These are phyloP conservation scores for Flaveria robusta DNA, from an alignment of 129 eudicot species.

Conservation along the genomic window DNA sequence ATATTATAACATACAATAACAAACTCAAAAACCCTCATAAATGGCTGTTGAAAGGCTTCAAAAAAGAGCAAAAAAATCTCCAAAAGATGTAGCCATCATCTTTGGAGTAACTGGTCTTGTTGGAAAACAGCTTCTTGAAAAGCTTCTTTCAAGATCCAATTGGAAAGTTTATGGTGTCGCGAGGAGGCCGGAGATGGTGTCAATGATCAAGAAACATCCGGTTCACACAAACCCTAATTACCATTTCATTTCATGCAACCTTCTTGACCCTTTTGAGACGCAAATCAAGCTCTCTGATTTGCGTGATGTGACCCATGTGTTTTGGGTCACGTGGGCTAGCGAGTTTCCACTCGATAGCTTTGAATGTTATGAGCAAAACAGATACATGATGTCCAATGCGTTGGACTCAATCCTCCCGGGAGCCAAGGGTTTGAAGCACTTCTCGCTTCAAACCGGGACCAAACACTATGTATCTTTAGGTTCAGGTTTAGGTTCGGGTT, in stretches of 20 bases:
- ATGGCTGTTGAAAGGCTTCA: slow-evolving; percentile 55
- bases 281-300: slow-evolving; percentile 48
- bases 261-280: slow-evolving; percentile 58
- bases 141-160: slow-evolving; percentile 48
- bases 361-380: slow-evolving; percentile 78
- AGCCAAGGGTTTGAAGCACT: slow-evolving; percentile 57
- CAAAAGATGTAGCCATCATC: slow-evolving; percentile 65
- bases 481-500: slow-evolving; percentile 42
- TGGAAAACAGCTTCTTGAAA: slow-evolving; percentile 73
- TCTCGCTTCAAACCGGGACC: slow-evolving; percentile 82
- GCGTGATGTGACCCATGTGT: slow-evolving; percentile 72
- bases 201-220: slow-evolving; percentile 18
- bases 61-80: slow-evolving; percentile 27
- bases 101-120: slow-evolving; percentile 87
- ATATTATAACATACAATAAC: slow-evolving; percentile 3
- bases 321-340: slow-evolving; percentile 94
- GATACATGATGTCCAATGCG: slow-evolving; percentile 76
- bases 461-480: slow-evolving; percentile 75
- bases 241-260: slow-evolving; percentile 75
- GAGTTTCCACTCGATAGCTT: slow-evolving; percentile 69
- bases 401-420: slow-evolving; percentile 59
- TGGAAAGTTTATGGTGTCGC: slow-evolving; percentile 94
- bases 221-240: slow-evolving; percentile 39
- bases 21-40: slow-evolving; percentile 10
- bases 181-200: slow-evolving; percentile 38